Evolutionary conservation across 2,329 filamentous ascomycete genomes (phyloP).

Genomic region (Nannizzia gypsea): DNA sequence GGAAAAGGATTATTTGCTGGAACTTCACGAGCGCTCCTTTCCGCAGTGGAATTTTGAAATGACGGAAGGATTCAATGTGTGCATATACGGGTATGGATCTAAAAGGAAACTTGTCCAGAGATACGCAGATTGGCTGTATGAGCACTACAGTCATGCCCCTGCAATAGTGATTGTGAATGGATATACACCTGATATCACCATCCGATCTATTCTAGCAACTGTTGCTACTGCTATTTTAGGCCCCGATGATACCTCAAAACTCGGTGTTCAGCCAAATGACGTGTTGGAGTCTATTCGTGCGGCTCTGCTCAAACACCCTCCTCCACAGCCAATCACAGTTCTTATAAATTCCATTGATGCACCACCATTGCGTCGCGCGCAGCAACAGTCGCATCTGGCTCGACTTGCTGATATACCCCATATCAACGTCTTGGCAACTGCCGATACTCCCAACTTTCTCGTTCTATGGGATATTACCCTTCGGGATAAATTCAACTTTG

Average conservation of each 20-base stretch:
- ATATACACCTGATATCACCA: conserved; percentile 44
- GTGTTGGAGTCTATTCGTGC: conserved; percentile 56
- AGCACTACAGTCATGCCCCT: conserved; percentile 23
- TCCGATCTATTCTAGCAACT: conserved; percentile 41
- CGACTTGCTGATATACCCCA: conserved; percentile 61
- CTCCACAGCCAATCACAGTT: conserved; percentile 45
- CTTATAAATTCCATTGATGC: conserved; percentile 83
- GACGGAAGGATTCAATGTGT: conserved; percentile 72
- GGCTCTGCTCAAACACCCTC: conserved; percentile 43
- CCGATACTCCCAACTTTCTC: conserved; percentile 77
- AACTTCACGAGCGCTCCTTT: conserved; percentile 69
- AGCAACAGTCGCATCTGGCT: conserved; percentile 60
- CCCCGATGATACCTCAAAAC: conserved; percentile 34
- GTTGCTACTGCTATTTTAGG: conserved; percentile 51
- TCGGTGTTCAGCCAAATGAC: conserved; percentile 54
- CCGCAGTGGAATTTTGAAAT: conserved; percentile 90
- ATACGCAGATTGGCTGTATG: conserved; percentile 61
- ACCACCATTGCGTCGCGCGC: conserved; percentile 57
- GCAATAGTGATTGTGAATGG: conserved; percentile 80
- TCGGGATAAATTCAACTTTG: conserved; percentile 70
- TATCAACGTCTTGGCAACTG: conserved; percentile 64
- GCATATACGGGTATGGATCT: conserved; percentile 84
- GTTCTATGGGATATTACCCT: conserved; percentile 81
- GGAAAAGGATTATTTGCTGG: conserved; percentile 60
- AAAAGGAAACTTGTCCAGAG: conserved; percentile 63